Evolutionary conservation across 1,139 yeast genomes (phyloP).

Genomic region (Pichia norvegensis): DNA sequence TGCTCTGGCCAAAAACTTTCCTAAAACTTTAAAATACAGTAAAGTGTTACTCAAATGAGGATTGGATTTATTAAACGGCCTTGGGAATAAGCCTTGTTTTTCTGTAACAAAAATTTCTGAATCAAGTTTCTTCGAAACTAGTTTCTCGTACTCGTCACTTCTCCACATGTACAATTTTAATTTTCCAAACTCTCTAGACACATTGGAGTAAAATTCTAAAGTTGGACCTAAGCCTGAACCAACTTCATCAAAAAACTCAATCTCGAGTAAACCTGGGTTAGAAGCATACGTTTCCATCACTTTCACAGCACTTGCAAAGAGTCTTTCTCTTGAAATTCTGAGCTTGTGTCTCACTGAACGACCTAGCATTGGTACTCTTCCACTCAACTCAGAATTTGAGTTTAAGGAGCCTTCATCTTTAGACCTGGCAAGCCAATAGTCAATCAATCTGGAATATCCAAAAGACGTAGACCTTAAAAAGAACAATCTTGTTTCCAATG

Average conservation of each 20-base stretch:
- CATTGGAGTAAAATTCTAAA: slow-evolving; percentile 78
- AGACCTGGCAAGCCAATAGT: slow-evolving; percentile 61
- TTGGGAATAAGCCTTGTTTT: slow-evolving; percentile 62
- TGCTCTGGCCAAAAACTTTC: slow-evolving; percentile 82
- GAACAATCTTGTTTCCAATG: slow-evolving; percentile 70
- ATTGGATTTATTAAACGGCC: slow-evolving; percentile 41
- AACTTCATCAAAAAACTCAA: slow-evolving; percentile 86
- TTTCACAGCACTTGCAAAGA: slow-evolving; percentile 74
- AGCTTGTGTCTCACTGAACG: slow-evolving; percentile 76
- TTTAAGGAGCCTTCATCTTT: slow-evolving; percentile 23
- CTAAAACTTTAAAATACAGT: slow-evolving; percentile 57
- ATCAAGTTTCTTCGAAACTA: slow-evolving; percentile 20
- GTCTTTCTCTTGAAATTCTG: slow-evolving; percentile 61
- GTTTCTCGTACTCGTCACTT: slow-evolving; percentile 28
- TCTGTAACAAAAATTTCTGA: slow-evolving; percentile 34
- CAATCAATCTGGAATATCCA: slow-evolving; percentile 81
- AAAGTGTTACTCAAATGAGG: slow-evolving; percentile 38
- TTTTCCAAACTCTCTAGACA: slow-evolving; percentile 65
- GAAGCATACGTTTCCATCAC: slow-evolving; percentile 72
- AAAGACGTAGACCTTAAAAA: slow-evolving; percentile 85
- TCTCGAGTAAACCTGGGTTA: slow-evolving; percentile 73
- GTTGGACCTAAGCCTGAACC: slow-evolving; percentile 98
- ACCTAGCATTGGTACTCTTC: slow-evolving; percentile 41
- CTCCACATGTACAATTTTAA: slow-evolving; percentile 67
- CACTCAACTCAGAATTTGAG: slow-evolving; percentile 14